Evolutionary conservation across 768 basidiomycete species (phyloP), one percentile per base, ranked within the genome.

Genomic region (Dendrothele bispora): DNA sequence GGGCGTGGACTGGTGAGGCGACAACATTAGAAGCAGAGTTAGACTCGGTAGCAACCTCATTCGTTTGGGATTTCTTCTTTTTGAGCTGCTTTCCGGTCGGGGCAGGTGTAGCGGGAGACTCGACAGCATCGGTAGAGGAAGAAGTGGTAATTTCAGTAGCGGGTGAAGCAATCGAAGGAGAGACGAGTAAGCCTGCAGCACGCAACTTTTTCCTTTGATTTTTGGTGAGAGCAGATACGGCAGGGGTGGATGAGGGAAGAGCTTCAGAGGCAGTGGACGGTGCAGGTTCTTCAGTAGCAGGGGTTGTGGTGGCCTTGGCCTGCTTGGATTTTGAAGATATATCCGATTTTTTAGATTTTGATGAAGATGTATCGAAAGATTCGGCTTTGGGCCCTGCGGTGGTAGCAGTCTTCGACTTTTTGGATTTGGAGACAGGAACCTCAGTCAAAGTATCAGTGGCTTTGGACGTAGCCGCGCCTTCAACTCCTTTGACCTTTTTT

Each of bases 401-500:
- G 17, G 36, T 34, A 8, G 46, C 22, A n/a, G 36, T 14, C 1
- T 8, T 1, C 30, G 11, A 15, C 17, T 50, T 34, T 5, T 50
- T 41, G 24, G 39, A 17, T 3, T 22, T 41, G 22, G 40, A 18
- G 38, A 32, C 17, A 36, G 28, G 43, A n/a, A 20, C n/a, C 22
- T 26, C 37, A 15, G 12, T 30, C 22, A 10, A 17, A 14, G 40
- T 44, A 28, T 43, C 44, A 22, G 52, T 18, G 15, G 50, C 24
- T n/a, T 50, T 39, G 3, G 52, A 27, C 12, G 54, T 25, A 7
- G 56, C 22, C 21, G 58, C 53, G 21, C 50, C 58, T 11, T 61
- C 51, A 22, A 55, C 48, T 37, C 59, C 60, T 50, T 73, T 74
- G 2, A 59, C 64, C 57, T 78, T 78, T 58, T 80, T 81, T 61